Evolutionary conservation across 2,329 filamentous ascomycete genomes (phyloP).

Genomic region (Pyricularia sp.): DNA sequence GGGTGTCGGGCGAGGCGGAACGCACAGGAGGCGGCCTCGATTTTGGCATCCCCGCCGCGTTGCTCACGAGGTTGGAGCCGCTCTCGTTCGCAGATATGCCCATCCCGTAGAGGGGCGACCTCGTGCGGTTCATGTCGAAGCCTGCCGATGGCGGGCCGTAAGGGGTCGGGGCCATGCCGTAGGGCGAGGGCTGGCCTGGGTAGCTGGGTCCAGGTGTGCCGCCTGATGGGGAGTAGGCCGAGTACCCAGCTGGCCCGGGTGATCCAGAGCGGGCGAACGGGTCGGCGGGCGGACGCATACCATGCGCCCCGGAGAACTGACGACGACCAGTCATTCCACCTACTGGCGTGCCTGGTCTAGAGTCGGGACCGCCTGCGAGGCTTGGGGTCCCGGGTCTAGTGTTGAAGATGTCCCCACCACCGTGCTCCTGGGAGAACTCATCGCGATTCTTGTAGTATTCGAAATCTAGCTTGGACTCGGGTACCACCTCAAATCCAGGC

Average conservation of each 20-base stretch:
- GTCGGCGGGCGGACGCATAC: not conserved
- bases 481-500: constrained; percentile 82
- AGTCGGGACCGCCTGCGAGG: constrained; percentile 27
- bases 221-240: not conserved
- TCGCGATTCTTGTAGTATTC: constrained; percentile 84
- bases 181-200: not conserved
- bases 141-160: not conserved
- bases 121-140: constrained; percentile 22
- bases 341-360: constrained; percentile 41
- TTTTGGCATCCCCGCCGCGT: constrained; percentile 43
- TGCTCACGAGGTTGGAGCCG: constrained; percentile 39
- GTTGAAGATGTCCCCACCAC: constrained; percentile 64
- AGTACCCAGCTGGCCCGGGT: not conserved
- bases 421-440: constrained; percentile 80
- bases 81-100: constrained; percentile 40
- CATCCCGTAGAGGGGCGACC: constrained; percentile 36
- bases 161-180: not conserved
- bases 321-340: constrained; percentile 22
- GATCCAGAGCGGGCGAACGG: not conserved
- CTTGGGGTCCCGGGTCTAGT: constrained; percentile 51
- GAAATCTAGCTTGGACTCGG: constrained; percentile 79
- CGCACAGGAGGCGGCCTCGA: constrained; percentile 16
- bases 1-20: not conserved
- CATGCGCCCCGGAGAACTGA: constrained; percentile 10
- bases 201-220: not conserved